Percentiles rank a stretch among this genome's conserved stretches.
Conservation (phyloP, 371 early-diverging fungal species). For the Cokeromyces recurvatus region DNA sequence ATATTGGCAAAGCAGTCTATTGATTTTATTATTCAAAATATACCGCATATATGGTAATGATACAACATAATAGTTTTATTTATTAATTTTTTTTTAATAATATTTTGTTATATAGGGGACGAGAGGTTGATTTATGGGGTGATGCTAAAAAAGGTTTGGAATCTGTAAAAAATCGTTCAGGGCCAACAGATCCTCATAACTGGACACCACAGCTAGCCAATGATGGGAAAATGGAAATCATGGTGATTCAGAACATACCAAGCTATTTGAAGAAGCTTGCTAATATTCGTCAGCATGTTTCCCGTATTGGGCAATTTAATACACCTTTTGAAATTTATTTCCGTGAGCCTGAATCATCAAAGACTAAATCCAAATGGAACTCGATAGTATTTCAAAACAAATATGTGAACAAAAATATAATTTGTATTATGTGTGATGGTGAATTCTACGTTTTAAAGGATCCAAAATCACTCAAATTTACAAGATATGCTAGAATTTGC, state of each 20-base stretch:
- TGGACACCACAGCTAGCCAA: conserved; percentile 37
- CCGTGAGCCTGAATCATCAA: background rate
- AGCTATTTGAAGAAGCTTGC: conserved; percentile 43
- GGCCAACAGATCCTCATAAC: conserved; percentile 20
- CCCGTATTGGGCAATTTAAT: conserved; percentile 39
- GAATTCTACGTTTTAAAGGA: conserved; percentile 58
- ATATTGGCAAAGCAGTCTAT: conserved; percentile 26
- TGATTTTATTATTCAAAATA: conserved; percentile 43
- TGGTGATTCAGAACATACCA: conserved; percentile 24
- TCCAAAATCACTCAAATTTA: conserved; percentile 45
- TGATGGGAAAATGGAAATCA: conserved; percentile 32
- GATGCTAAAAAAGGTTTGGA: conserved; percentile 28
- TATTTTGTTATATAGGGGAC: conserved; percentile 28
- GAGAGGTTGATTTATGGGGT: conserved; percentile 41
- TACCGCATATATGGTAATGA: conserved; percentile 38
- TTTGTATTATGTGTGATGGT: conserved; percentile 65
- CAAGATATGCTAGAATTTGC: conserved; percentile 52
- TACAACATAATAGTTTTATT: background rate
- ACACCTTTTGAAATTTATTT: conserved; percentile 30
- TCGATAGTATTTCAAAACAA: conserved; percentile 2
- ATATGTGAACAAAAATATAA: conserved; percentile 28
- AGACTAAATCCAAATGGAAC: conserved; percentile 1
- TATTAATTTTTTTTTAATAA: background rate
- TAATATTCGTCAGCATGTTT: conserved; percentile 36
- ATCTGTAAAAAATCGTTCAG: conserved; percentile 17